A percentile compares a stretch with the other conserved stretches of the same genome.
Conservation (phyloP, 2,329 filamentous ascomycete genomes). For the Beauveria caledonica region DNA sequence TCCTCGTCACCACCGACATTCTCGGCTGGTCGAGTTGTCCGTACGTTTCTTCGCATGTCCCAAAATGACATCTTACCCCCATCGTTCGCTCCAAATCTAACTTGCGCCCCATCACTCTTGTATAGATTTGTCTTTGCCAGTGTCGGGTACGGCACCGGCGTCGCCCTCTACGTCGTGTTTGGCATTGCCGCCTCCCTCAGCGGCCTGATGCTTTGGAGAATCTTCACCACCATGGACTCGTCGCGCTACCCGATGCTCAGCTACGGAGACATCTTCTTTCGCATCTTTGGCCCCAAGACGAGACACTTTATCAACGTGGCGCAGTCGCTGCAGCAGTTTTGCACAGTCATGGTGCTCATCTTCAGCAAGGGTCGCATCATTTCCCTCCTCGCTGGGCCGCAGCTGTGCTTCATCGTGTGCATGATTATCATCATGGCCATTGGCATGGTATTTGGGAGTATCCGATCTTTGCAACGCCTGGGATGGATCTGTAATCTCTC, state of each 20-base stretch:
- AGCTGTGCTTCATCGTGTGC: slow-evolving; percentile 44
- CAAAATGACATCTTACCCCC: not conserved
- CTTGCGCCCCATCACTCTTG: not conserved
- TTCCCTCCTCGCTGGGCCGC: slow-evolving; percentile 35
- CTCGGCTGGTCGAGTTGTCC: slow-evolving; percentile 34
- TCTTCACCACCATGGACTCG: slow-evolving; percentile 37
- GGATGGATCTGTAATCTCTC: slow-evolving; percentile 48
- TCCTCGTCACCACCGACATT: slow-evolving; percentile 41
- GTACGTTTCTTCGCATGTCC: slow-evolving; percentile 13
- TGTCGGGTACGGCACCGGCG: slow-evolving; percentile 34
- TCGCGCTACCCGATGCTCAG: slow-evolving; percentile 36
- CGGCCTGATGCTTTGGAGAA: slow-evolving; percentile 35
- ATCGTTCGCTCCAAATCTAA: not conserved
- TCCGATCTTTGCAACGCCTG: slow-evolving; percentile 44
- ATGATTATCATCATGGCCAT: slow-evolving; percentile 39
- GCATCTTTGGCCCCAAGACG: slow-evolving; percentile 34
- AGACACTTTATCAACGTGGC: slow-evolving; percentile 39
- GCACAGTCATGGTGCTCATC: slow-evolving; percentile 44
- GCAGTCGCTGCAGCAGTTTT: slow-evolving; percentile 38
- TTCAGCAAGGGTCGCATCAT: slow-evolving; percentile 45
- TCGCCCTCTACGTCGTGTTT: slow-evolving; percentile 36
- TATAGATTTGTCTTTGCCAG: slow-evolving; percentile 17
- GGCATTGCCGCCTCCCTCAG: slow-evolving; percentile 29
- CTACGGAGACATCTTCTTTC: slow-evolving; percentile 39
- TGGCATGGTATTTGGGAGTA: slow-evolving; percentile 46